Conservation (phyloP, 495 filamentous ascomycete species). For the Chaetomium cochliodes region DNA sequence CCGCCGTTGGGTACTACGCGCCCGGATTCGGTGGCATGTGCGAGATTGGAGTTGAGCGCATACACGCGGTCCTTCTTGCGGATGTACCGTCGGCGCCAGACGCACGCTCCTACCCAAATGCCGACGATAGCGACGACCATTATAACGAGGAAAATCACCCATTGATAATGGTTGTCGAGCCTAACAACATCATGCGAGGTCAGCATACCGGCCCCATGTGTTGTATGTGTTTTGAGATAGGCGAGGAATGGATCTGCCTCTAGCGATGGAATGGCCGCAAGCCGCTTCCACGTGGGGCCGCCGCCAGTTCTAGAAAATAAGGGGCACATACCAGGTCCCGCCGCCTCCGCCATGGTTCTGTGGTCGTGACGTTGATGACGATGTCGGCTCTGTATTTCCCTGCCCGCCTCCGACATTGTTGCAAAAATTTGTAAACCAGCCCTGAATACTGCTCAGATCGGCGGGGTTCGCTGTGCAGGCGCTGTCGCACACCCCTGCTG, state of each 20-base stretch:
- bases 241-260: background rate
- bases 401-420: conserved; percentile 18
- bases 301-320: background rate
- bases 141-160: conserved; percentile 57
- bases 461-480: conserved; percentile 36
- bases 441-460: conserved; percentile 45
- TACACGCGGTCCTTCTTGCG: conserved; percentile 52
- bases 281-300: background rate
- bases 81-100: conserved; percentile 53
- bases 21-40: conserved; percentile 33
- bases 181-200: conserved; percentile 29
- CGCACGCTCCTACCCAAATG: conserved; percentile 54
- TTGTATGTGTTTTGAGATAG: background rate
- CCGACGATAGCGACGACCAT: conserved; percentile 51
- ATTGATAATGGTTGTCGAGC: conserved; percentile 52
- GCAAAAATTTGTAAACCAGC: conserved; percentile 52
- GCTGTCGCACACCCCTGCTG: conserved; percentile 43
- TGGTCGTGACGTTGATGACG: conserved; percentile 28
- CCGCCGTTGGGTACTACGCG: conserved; percentile 34
- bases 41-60: conserved; percentile 45
- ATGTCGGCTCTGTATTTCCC: conserved; percentile 17
- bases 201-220: background rate
- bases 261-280: conserved; percentile 14
- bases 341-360: conserved; percentile 23
- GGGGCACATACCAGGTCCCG: conserved; percentile 31